A percentile compares a stretch with the other conserved stretches of the same genome.
Evolutionary conservation across 225 moss, liverwort and hornwort species (phyloP).

Genomic region (Bryum argenteum): DNA sequence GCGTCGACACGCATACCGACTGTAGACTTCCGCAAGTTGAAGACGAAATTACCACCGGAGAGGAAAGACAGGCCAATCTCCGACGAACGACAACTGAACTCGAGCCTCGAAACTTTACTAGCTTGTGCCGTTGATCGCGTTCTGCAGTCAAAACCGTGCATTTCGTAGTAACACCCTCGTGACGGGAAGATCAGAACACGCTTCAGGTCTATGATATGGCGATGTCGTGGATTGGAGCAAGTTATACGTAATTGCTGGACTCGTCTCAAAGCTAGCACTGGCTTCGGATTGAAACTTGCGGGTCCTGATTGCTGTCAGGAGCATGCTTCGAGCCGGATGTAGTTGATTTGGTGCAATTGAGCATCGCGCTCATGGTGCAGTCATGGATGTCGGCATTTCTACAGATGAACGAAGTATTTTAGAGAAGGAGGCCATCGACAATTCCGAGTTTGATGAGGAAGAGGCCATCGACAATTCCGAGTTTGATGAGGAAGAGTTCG

Average conservation of each 20-base stretch:
- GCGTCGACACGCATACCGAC: too few species aligned
- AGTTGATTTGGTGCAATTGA: neutral
- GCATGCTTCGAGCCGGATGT: neutral
- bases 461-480: neutral
- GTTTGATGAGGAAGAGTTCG: neutral
- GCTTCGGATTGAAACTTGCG: neutral
- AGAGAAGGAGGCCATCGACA: neutral
- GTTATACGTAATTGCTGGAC: neutral
- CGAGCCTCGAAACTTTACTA: too few species aligned
- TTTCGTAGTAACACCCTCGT: neutral
- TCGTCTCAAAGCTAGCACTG: neutral
- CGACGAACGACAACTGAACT: too few species aligned
- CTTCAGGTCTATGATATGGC: neutral
- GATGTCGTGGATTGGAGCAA: neutral
- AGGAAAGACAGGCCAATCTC: too few species aligned
- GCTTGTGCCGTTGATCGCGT: too few species aligned
- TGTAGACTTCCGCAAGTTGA: too few species aligned
- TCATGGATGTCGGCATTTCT: constrained; percentile 14
- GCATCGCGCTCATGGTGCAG: constrained; percentile 7
- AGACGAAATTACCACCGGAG: too few species aligned
- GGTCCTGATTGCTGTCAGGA: neutral
- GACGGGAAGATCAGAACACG: neutral
- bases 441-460: neutral
- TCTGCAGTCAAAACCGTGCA: neutral
- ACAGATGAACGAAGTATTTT: neutral